Conservation (phyloP, 1,284 basidiomycete genomes). For the Phylloporus sp. region DNA sequence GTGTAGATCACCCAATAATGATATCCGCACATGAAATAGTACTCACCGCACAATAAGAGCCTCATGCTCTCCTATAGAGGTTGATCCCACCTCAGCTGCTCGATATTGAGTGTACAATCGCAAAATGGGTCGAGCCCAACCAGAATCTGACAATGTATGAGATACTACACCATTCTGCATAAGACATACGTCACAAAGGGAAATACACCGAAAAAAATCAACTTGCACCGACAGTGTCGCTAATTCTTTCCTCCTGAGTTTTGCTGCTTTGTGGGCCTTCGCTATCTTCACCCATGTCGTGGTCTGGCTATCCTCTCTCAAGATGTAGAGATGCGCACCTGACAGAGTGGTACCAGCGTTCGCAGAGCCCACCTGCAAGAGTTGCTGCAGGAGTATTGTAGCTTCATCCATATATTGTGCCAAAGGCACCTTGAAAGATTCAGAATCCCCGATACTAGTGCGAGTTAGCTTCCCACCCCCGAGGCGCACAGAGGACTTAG, state of each 20-base stretch:
- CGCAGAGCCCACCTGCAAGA: conserved; percentile 83
- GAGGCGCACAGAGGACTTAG: conserved; percentile 48
- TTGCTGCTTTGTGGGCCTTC: conserved; percentile 74
- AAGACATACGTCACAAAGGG: not conserved
- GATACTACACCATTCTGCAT: conserved; percentile 60
- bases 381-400: conserved; percentile 94
- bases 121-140: conserved; percentile 88
- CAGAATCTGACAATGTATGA: conserved; percentile 83
- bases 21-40: too few relatives aligned
- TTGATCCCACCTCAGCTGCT: conserved; percentile 86
- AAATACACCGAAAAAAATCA: conserved; percentile 1
- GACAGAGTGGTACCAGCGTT: conserved; percentile 59
- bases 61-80: conserved; percentile 69
- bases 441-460: conserved; percentile 60
- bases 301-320: conserved; percentile 54
- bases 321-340: conserved; percentile 64
- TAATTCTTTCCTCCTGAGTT: conserved; percentile 72
- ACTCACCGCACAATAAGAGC: conserved; percentile 63
- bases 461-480: conserved; percentile 16
- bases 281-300: conserved; percentile 45
- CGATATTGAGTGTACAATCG: conserved; percentile 84
- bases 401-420: conserved; percentile 90
- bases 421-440: conserved; percentile 93
- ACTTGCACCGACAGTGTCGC: conserved; percentile 60
- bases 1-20: too few relatives aligned